phyloP scores from a whole-genome alignment of 1,139 yeast genomes.

The Casaregolazyma lundiana region DNA sequence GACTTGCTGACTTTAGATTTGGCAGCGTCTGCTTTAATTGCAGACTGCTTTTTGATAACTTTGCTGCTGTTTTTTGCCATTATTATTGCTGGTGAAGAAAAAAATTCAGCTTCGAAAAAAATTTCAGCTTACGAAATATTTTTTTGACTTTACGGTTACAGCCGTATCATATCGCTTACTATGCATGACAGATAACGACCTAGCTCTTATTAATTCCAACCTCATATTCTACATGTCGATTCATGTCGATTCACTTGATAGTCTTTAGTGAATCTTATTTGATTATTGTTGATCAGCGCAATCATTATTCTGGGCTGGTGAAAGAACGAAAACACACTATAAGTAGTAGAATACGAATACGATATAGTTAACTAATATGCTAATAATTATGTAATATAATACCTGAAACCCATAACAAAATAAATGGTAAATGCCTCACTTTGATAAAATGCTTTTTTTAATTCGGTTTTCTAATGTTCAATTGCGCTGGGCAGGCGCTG shows the following conservation, averaged over 20 bases:
- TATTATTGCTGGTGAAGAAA: conserved; percentile 15
- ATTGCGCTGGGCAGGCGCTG: conserved; percentile 2
- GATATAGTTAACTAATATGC: conserved; percentile 5
- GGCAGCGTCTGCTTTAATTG: conserved; percentile 19
- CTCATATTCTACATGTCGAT: no score
- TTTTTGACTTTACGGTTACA: no score
- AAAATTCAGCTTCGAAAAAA: conserved; percentile 5
- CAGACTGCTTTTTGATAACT: conserved; percentile 12
- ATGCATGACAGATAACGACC: no score
- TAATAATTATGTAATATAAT: conserved; percentile 4
- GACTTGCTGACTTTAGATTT: conserved; percentile 29
- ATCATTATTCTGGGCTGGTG: neutral
- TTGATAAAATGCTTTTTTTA: conserved; percentile 6
- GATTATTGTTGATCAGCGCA: neutral
- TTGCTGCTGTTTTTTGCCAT: conserved; percentile 16
- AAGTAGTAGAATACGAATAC: neutral
- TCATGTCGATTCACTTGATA: no score
- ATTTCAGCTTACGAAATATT: conserved; percentile 1
- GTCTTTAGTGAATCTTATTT: neutral
- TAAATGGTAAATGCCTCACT: no score
- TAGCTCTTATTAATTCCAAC: no score
- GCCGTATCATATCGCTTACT: no score
- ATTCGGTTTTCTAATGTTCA: conserved; percentile 1
- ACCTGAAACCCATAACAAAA: conserved; percentile 6
- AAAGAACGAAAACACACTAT: neutral